phyloP scores from a whole-genome alignment of 352 stramenopile species.

The Thraustochytrium sp. region DNA sequence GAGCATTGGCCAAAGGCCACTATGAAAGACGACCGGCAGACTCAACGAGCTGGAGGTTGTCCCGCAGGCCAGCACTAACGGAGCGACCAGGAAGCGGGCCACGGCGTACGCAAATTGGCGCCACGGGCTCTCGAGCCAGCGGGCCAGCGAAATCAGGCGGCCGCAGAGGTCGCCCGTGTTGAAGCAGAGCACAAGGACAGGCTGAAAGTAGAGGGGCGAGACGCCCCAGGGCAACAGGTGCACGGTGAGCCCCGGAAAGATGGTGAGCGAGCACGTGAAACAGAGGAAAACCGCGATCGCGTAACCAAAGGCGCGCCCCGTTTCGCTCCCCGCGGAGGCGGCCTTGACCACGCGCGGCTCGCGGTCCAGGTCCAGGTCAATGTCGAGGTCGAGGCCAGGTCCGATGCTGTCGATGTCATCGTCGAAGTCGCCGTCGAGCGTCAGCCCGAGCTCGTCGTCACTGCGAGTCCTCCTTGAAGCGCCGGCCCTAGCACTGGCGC shows the following conservation, averaged over 20 bases:
- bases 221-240: background rate
- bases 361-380: background rate
- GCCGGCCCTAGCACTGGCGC: too few relatives aligned
- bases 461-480: too few relatives aligned
- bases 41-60: too few relatives aligned
- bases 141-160: background rate
- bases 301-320: background rate
- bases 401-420: too few relatives aligned
- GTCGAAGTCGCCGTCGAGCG: too few relatives aligned
- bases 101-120: background rate
- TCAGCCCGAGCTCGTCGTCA: too few relatives aligned
- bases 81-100: background rate
- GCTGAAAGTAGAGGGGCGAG: background rate
- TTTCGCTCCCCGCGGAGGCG: background rate
- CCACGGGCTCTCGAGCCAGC: background rate
- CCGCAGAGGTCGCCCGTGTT: background rate
- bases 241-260: conserved; percentile 20
- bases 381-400: background rate
- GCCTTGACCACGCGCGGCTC: background rate
- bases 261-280: background rate
- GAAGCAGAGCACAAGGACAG: background rate
- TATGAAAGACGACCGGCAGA: background rate
- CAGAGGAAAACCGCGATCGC: conserved; percentile 2
- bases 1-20: background rate
- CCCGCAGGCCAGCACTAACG: background rate